Evolutionary conservation across 78 protist genomes (phyloP), one percentile per base, ranked within the genome.

Genomic region (Dictyostelium firmibasis): DNA sequence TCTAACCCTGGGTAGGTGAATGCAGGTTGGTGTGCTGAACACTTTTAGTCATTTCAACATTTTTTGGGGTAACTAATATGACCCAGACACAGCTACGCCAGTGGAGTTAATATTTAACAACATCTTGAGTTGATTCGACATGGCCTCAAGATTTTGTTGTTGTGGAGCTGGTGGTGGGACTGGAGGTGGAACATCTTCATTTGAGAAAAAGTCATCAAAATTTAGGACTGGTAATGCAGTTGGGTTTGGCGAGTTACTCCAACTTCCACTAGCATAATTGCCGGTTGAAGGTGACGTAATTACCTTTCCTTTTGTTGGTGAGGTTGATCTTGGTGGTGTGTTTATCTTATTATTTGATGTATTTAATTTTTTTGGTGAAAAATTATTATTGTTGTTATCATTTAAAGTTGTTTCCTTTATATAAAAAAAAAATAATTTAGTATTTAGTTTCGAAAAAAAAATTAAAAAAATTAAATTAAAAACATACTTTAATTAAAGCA

Each of bases 221-320:
- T 81, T 69, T 3, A 86, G 94, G 18, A 89, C 50, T 60, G 94
- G 94, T 6, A 89, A 69, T 13, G 94, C 69, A 70, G 41, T 89
- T 70, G 94, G 94, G 11, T 78, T 16, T 44, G 94, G 94, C 2
- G 87, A 81, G 31, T 89, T 89, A 83, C 82, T 89, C 72, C 82
- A 89, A 7, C 83, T 81, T 18, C 94, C 94, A 69, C 94, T 83
- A 35, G 94, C 94, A 81, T 86, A 89, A 53, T n/a, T 25, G n/a
- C 76, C 16, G 2, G 77, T 33, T 25, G 74, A 75, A 5, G 84
- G 81, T 13, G 77, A 38, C 0, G 79, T 10, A 29, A 38, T n/a
- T 10, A 57, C 53, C 6, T 50, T 41, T 31, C 50, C 36, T 38
- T 67, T 89, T 20, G 41, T 89, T 57, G 94, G 86, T 5, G 93